These are phyloP conservation scores for Marsdenia floribunda DNA, from an alignment of 257 asterid genomes.

Conservation along the genomic window DNA sequence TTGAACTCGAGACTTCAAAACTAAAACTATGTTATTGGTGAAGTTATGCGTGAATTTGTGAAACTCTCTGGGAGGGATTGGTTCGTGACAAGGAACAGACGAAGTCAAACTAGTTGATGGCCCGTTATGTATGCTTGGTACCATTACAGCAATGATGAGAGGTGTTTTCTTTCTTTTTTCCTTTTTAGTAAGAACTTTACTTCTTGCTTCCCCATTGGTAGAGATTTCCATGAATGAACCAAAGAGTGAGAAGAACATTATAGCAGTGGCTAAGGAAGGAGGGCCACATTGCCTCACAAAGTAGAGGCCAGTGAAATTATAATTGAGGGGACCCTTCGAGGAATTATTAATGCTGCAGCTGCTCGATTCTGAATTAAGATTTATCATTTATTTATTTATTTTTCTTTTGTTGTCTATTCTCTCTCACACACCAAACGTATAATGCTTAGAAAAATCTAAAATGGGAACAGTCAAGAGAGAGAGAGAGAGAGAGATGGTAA, in stretches of 20 bases:
- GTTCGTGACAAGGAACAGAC: no score
- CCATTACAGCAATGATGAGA: background rate
- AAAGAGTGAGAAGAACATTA: background rate
- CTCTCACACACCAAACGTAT: no score
- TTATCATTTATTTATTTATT: background rate
- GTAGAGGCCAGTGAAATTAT: background rate
- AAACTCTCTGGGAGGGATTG: no score
- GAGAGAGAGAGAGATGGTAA: background rate
- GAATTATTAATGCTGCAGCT: background rate
- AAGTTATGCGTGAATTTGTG: no score
- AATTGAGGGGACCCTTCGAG: background rate
- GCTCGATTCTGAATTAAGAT: background rate
- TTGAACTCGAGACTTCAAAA: no score
- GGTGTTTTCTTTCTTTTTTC: background rate
- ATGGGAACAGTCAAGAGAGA: background rate
- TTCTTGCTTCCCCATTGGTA: background rate
- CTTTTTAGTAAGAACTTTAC: background rate
- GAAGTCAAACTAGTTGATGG: background rate
- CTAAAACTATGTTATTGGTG: no score
- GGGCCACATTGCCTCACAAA: slow-evolving; percentile 3
- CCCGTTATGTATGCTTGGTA: background rate
- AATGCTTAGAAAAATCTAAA: no score
- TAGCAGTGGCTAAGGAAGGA: background rate
- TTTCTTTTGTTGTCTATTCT: no score
- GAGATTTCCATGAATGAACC: background rate